Percentiles rank a stretch among this genome's conserved stretches.
Conservation (phyloP, 1,284 basidiomycete genomes). For the Microbotryum scabiosae region DNA sequence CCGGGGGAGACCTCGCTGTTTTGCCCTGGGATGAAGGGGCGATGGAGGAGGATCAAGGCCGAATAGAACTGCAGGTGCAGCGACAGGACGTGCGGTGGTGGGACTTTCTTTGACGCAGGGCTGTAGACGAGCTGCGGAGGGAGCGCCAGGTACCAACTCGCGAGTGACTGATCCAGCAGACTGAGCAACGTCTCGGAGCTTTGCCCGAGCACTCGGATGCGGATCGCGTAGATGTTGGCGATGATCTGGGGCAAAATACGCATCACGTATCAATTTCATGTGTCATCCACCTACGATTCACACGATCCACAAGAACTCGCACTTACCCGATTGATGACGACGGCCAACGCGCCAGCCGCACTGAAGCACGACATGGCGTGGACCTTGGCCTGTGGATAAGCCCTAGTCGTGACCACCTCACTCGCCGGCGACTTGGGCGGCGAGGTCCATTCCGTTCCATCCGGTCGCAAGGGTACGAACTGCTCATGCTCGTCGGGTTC, state of each 20-base stretch:
- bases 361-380: slow-evolving; percentile 65
- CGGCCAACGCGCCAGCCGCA: slow-evolving; percentile 56
- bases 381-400: slow-evolving; percentile 32
- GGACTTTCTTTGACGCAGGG: slow-evolving; percentile 29
- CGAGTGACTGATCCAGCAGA: slow-evolving; percentile 57
- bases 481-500: slow-evolving; percentile 46
- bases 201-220: slow-evolving; percentile 47
- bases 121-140: slow-evolving; percentile 55
- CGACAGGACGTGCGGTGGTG: slow-evolving; percentile 48
- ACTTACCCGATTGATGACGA: slow-evolving; percentile 28
- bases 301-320: too few species aligned
- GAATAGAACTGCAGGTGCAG: slow-evolving; percentile 83
- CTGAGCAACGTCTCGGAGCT: slow-evolving; percentile 49
- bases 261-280: background rate
- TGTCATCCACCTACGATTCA: too few species aligned
- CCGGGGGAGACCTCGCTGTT: slow-evolving; percentile 54
- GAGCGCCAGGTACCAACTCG: slow-evolving; percentile 68
- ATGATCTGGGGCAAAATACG: slow-evolving; percentile 57
- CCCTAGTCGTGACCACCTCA: slow-evolving; percentile 3
- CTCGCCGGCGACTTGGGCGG: slow-evolving; percentile 19
- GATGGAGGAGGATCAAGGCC: slow-evolving; percentile 63
- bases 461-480: slow-evolving; percentile 34
- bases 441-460: slow-evolving; percentile 32
- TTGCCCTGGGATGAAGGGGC: slow-evolving; percentile 51
- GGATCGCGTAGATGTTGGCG: slow-evolving; percentile 64